phyloP scores from a whole-genome alignment of 352 stramenopile species.

The Aphanomyces astaci region DNA sequence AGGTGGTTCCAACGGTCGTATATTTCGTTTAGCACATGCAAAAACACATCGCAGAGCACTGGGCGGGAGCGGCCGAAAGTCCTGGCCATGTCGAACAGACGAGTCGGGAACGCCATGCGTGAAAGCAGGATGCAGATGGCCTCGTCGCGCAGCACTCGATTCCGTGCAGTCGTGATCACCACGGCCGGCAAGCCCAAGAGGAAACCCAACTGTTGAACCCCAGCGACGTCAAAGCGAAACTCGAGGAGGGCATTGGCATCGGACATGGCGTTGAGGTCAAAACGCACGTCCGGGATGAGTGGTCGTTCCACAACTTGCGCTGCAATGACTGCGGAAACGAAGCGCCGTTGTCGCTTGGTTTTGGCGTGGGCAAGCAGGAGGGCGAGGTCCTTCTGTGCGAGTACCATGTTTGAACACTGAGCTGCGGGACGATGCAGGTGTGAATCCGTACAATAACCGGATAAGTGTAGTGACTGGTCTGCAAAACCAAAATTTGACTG shows the following conservation, averaged over 20 bases:
- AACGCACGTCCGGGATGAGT: background rate
- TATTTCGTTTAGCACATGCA: too few species aligned
- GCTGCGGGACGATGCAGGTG: too few species aligned
- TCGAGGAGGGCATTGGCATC: background rate
- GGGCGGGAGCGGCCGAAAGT: slow-evolving; percentile 21
- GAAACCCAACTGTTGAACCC: background rate
- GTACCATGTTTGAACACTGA: too few species aligned
- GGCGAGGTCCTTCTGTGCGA: background rate
- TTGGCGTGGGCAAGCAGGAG: background rate
- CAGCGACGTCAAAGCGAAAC: background rate
- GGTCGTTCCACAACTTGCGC: background rate
- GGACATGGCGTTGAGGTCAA: background rate
- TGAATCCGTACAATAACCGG: too few species aligned
- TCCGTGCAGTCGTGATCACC: background rate
- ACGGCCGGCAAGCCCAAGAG: background rate
- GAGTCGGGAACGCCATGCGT: background rate
- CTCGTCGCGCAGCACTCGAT: background rate
- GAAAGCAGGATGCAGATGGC: slow-evolving; percentile 20
- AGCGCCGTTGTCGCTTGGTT: background rate
- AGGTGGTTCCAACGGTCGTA: too few species aligned
- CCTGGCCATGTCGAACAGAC: slow-evolving; percentile 2
- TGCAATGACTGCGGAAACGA: background rate
- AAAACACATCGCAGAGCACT: slow-evolving; percentile 8
- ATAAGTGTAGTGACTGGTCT: too few species aligned
- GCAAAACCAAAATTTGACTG: too few species aligned